Evolutionary conservation across 805 yeast genomes (phyloP), one percentile per base, ranked within the genome.

Genomic region (Yarrowia sp.): DNA sequence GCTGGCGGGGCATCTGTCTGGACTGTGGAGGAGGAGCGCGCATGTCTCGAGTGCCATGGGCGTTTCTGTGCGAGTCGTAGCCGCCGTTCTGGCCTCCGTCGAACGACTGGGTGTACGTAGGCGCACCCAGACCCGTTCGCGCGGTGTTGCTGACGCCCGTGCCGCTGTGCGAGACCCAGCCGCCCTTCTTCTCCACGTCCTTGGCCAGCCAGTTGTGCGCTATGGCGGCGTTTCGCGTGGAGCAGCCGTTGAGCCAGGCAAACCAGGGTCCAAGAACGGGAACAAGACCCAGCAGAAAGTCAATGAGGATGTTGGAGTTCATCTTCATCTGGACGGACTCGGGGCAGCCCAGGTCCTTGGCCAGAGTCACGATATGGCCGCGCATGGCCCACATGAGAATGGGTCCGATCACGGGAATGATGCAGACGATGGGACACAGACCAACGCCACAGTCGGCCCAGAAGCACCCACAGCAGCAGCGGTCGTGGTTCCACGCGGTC

Each of bases 331-430:
- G 78, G 14, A 87, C 69, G 22, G 77, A 80, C 1, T 72, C 70
- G 4, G 96, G 96, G 10, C 89, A 66, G 10, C 81, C 73, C 55
- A 85, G 78, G 19, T 80, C 77, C 61, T 83, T 81, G 0, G 93
- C 94, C 62, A 81, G 71, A 24, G 77, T 75, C 25, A 90, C 78
- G 64, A 92, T 72, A 64, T 91, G 78, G 3, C 84, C 81, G 71
- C 92, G 97, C 36, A 90, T 80, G 1, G 81, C 84, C 72, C 87
- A 93, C 91, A 90, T 89, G 61, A 85, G 68, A 3, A 84, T 65
- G 0, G 97, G 96, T 0, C 98, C 98, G n/a, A 93, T 72, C 0
- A 82, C 87, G 0, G 98, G 98, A 9, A 93, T 62, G 8, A 90
- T 74, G 1, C 86, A 80, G 38, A 86, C 79, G 13, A 91, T 58